These are phyloP conservation scores for Hirschfeldia incana DNA, from an alignment of 345 rosid species.

Conservation along the genomic window DNA sequence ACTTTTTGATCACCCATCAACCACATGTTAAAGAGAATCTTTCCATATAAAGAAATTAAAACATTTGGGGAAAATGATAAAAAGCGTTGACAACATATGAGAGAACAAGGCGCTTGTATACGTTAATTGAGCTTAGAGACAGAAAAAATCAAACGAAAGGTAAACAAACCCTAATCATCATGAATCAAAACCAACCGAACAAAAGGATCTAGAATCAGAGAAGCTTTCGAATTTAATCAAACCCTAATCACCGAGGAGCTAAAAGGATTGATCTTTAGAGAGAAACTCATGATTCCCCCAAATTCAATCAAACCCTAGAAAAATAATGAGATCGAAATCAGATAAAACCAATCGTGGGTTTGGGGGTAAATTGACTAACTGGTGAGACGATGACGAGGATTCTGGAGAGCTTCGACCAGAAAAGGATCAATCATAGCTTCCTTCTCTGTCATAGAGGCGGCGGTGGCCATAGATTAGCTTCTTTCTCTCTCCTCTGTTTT, in stretches of 20 bases:
- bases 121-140: neutral
- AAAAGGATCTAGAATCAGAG: neutral
- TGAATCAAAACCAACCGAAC: neutral
- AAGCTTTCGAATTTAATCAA: neutral
- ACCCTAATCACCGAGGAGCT: neutral
- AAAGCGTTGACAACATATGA: neutral
- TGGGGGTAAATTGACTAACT: constrained; percentile 45
- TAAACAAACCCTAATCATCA: constrained; percentile 6
- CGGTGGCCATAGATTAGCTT: constrained; percentile 19
- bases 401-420: constrained; percentile 92
- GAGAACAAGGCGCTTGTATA: neutral
- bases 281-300: neutral
- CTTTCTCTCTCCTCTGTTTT: neutral
- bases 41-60: constrained; percentile 17
- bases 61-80: neutral
- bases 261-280: neutral
- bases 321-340: constrained; percentile 18
- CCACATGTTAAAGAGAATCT: constrained; percentile 11
- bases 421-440: constrained; percentile 90
- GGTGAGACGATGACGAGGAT: constrained; percentile 96
- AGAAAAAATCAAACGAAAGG: neutral
- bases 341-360: neutral
- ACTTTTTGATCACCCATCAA: neutral
- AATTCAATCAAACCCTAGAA: constrained; percentile 35
- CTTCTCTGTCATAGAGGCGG: constrained; percentile 42